Evolutionary conservation across 1,284 basidiomycete species (phyloP), one percentile per base, ranked within the genome.

Genomic region (Trichosporon faecale): DNA sequence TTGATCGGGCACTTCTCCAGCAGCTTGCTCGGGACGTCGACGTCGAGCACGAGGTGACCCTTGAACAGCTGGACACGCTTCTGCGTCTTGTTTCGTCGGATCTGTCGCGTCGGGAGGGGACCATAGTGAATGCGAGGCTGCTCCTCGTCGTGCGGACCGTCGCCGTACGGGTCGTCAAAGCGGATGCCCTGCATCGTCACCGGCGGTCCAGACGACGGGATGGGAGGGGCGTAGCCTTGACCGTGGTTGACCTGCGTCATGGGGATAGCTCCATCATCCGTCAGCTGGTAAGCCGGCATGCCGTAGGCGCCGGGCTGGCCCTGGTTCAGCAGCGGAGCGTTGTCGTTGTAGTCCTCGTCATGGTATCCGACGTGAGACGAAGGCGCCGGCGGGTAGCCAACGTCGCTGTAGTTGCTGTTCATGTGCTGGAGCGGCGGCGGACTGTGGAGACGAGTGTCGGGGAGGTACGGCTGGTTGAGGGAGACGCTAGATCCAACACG

Each of bases 11-110:
- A 93, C 85, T 93, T 89, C 70, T 92, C 89, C 23, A 96, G 86
- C 29, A 96, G 85, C 79, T 93, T 94, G 14, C 90, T 88, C 0
- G 94, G 94, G 1, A 96, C 93, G 0, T 91, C 88, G 31, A 90
- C 89, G 81, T 97, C 94, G 44, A 95, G 85, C 1, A 97, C 93
- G 66, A 95, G 89, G 82, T 97, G 95, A 2, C 94, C 94, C 73
- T 92, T 90, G 84, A 92, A 94, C 18, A 96, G 85, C 88, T 91
- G 90, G 73, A 94, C 90, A 77, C 88, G 89, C 85, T 96, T 96
- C 80, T 94, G 90, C 0, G 94, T 96, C 85, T 94, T 94, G 86
- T 94, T 91, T 68, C 94, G 85, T 68, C 94, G 85, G 2, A 93
- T 90, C 2, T 95, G 90, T 12, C 93, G 86, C 78, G 93, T 91